Conservation (phyloP, 768 basidiomycete genomes). For the Mycena capillaripes region DNA sequence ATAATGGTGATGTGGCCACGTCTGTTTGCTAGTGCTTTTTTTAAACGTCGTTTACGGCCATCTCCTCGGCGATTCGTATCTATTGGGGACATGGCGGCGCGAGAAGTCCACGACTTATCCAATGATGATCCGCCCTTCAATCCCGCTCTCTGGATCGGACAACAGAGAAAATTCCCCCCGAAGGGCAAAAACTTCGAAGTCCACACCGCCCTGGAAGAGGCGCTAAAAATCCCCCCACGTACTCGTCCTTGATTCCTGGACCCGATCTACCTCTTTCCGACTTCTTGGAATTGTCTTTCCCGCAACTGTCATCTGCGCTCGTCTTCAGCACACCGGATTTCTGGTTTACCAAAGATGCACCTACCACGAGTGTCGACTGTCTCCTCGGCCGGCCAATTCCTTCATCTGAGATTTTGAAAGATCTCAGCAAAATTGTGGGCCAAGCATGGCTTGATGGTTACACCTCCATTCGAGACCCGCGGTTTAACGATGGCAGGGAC, state of each 20-base stretch:
- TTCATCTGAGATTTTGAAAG: background rate
- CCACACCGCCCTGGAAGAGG: background rate
- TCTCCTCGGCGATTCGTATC: background rate
- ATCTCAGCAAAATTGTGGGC: background rate
- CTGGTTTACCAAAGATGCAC: slow-evolving; percentile 13
- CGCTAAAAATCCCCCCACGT: background rate
- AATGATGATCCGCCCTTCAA: background rate
- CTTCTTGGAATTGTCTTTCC: slow-evolving; percentile 1
- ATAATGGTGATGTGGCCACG: no score
- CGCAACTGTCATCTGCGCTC: background rate
- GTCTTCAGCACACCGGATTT: background rate
- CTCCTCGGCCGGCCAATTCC: background rate
- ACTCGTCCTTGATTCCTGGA: background rate
- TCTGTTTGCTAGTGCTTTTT: no score
- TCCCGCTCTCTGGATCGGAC: background rate
- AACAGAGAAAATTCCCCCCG: background rate
- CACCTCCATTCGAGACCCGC: background rate
- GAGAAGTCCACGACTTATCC: background rate
- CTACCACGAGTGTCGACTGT: background rate
- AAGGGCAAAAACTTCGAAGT: background rate
- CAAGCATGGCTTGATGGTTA: slow-evolving; percentile 11
- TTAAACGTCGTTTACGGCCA: background rate
- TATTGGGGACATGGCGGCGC: background rate
- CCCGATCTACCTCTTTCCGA: background rate
- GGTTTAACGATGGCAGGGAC: background rate